A percentile compares a stretch with the other conserved stretches of the same genome.
Evolutionary conservation across 2,329 filamentous ascomycete genomes (phyloP).

Genomic region (Microsporum audouinii): DNA sequence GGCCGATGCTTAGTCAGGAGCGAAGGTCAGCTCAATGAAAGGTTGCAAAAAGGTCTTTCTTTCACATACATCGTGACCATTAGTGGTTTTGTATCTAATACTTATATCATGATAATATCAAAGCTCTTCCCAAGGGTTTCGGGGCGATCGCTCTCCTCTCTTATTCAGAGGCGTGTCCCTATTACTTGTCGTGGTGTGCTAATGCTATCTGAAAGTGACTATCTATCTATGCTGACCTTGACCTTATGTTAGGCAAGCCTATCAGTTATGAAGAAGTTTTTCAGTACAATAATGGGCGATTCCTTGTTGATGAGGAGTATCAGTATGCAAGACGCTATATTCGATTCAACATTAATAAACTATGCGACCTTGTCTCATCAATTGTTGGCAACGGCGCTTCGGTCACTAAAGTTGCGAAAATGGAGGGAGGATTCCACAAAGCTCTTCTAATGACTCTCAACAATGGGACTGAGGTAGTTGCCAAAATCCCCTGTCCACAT

Average conservation of each 20-base stretch:
- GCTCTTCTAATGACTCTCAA: slow-evolving; percentile 21
- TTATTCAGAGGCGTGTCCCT: background rate
- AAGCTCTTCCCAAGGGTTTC: too few species aligned
- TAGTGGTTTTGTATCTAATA: too few species aligned
- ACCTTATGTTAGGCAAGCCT: background rate
- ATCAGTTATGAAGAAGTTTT: slow-evolving; percentile 10
- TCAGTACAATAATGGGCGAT: slow-evolving; percentile 20
- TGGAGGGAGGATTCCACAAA: slow-evolving; percentile 26
- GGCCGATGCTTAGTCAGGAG: too few species aligned
- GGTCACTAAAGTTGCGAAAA: slow-evolving; percentile 15
- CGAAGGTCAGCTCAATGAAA: too few species aligned
- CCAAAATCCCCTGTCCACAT: slow-evolving; percentile 24
- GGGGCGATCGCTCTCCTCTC: too few species aligned
- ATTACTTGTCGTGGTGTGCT: background rate
- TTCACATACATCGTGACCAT: too few species aligned
- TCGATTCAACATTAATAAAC: slow-evolving; percentile 18
- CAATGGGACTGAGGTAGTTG: slow-evolving; percentile 22
- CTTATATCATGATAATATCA: too few species aligned
- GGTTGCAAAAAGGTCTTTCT: too few species aligned
- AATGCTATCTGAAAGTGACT: background rate
- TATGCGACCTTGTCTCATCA: slow-evolving; percentile 16
- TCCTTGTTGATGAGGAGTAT: slow-evolving; percentile 18
- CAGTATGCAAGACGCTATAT: slow-evolving; percentile 18
- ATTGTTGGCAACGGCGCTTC: slow-evolving; percentile 7
- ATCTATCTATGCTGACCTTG: background rate